A percentile compares a stretch with the other conserved stretches of the same genome.
These are phyloP conservation scores for Mortierella claussenii DNA, from an alignment of 192 early-diverging fungal genomes.

Conservation along the genomic window DNA sequence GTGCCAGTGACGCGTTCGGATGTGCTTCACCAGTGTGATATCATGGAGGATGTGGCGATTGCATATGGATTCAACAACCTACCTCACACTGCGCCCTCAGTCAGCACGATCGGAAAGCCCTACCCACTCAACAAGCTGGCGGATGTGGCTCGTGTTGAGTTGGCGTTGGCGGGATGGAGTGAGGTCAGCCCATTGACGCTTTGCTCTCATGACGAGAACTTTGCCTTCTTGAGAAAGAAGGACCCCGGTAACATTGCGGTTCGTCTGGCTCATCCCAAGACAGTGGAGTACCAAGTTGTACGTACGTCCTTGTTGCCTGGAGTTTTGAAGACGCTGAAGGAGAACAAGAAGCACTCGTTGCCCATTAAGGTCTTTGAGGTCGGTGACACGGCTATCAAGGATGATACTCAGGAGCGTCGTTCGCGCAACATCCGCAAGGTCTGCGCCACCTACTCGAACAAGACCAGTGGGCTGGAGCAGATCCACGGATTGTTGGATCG, in stretches of 20 bases:
- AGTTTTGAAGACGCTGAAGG: constrained; percentile 90
- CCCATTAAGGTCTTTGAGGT: constrained; percentile 98
- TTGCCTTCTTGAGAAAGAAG: constrained; percentile 82
- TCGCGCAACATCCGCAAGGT: constrained; percentile 91
- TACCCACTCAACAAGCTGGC: constrained; percentile 94
- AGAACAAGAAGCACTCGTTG: constrained; percentile 87
- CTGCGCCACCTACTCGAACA: constrained; percentile 86
- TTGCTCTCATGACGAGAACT: constrained; percentile 99
- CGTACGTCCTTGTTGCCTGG: constrained; percentile 93
- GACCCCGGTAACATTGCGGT: constrained; percentile 87
- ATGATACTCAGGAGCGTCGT: constrained; percentile 81
- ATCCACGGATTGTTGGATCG: constrained; percentile 95
- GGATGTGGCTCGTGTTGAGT: constrained; percentile 85
- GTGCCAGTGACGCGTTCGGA: constrained; percentile 93
- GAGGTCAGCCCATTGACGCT: constrained; percentile 94
- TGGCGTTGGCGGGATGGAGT: constrained; percentile 92
- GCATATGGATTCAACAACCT: constrained; percentile 98
- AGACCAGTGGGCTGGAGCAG: constrained; percentile 84
- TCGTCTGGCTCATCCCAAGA: constrained; percentile 91
- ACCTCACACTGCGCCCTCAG: constrained; percentile 78
- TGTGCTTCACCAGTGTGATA: constrained; percentile 95
- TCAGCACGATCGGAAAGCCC: constrained; percentile 86
- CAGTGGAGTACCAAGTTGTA: constrained; percentile 91
- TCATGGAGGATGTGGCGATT: constrained; percentile 98
- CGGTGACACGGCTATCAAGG: constrained; percentile 92